Evolutionary conservation across 2,329 filamentous ascomycete genomes (phyloP), one percentile per base, ranked within the genome.

Genomic region (Fusarium sp.): DNA sequence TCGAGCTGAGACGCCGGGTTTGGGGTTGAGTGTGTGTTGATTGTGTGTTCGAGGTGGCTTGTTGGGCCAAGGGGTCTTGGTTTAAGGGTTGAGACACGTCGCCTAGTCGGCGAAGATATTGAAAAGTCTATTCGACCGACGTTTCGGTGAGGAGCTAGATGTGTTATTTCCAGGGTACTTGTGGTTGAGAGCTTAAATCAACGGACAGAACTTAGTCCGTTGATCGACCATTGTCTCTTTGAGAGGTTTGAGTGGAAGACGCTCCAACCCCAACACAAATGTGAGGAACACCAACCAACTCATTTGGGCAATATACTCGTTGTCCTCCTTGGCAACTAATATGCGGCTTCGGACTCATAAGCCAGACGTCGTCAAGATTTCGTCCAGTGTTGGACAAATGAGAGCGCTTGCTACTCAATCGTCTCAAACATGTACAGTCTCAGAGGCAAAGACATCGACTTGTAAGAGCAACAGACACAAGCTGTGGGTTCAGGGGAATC

Each of bases 221-320:
- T 45, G 44, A 18, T 45, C 12, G 5, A 45, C 12, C 8, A 45
- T 7, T 5, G 44, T 8, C 18, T 26, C 18, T 45, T 8, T 45
- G 12, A 20, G 8, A 26, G 24, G 42, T 26, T 45, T 20, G 4
- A 45, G 44, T 26, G 18, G 17, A 26, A 20, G 44, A 45, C 10
- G 12, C 14, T 10, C 44, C 24, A 20, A 26, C 12, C 18, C 44
- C 2, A 13, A 20, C 12, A 20, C 8, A 26, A 4, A 14, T 4
- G 12, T 4, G 1, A 20, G 5, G 5, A 7, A 10, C 8, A 20
- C 5, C 24, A 6, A 45, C 8, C 5, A 20, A 26, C 24, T 20
- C 44, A 45, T 26, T 26, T 26, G 24, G 44, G 44, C 24, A 45
- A 45, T 45, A 20, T 26, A 45, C 44, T 45, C 18, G 24, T 26